A percentile compares a stretch with the other conserved stretches of the same genome.
Conservation (phyloP, 768 basidiomycete species). For the Dioszegia aurantiaca region DNA sequence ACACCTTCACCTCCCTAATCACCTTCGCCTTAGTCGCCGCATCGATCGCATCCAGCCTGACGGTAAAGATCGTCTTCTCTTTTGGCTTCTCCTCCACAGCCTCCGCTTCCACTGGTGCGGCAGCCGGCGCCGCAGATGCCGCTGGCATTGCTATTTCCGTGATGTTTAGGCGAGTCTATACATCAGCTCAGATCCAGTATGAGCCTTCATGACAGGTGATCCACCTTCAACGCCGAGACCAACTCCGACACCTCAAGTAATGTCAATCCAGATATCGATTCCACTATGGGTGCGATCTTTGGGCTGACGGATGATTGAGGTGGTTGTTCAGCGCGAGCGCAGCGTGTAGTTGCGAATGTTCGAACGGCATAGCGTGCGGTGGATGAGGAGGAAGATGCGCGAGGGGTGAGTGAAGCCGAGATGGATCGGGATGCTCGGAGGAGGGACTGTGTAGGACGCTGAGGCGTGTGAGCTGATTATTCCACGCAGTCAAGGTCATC, state of each 20-base stretch:
- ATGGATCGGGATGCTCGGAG: conserved; percentile 14
- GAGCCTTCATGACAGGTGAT: conserved; percentile 27
- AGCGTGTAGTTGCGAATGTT: conserved; percentile 1
- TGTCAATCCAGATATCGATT: conserved; percentile 83
- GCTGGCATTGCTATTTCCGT: conserved; percentile 93
- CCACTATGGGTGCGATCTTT: conserved; percentile 76
- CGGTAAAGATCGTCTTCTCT: conserved; percentile 96
- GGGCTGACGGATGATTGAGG: conserved; percentile 50
- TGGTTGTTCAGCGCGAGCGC: conserved; percentile 6
- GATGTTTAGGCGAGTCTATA: conserved; percentile 79
- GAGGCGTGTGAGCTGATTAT: not conserved
- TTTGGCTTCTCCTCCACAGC: conserved; percentile 84
- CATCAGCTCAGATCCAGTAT: not conserved
- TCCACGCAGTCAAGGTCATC: not conserved
- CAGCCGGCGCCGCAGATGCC: conserved; percentile 56
- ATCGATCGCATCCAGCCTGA: conserved; percentile 92
- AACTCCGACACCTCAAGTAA: conserved; percentile 93
- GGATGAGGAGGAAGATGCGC: conserved; percentile 8
- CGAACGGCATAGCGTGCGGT: conserved; percentile 1
- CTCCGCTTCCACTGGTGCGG: conserved; percentile 58
- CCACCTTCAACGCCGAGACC: conserved; percentile 82
- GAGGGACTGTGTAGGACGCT: conserved; percentile 9
- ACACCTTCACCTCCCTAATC: conserved; percentile 93
- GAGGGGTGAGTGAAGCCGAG: conserved; percentile 7
- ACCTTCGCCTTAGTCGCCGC: conserved; percentile 89